Evolutionary conservation across 139 green algal species (phyloP), one percentile per base, ranked within the genome.

Genomic region (Coelastrella sp.): DNA sequence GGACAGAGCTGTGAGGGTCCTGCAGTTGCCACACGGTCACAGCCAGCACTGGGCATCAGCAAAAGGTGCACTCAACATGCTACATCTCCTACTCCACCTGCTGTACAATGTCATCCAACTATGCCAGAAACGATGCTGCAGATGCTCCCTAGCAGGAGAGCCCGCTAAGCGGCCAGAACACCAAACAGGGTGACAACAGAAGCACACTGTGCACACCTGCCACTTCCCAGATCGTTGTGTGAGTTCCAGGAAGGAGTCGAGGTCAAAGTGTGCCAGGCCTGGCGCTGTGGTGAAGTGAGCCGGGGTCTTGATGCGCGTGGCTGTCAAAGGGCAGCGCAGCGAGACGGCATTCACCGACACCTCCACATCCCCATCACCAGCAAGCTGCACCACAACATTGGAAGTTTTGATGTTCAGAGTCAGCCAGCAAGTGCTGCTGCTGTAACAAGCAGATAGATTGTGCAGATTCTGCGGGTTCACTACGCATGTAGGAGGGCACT

Each of bases 221-320:
- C 97, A 99, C 94, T 98, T 99, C 92, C 95, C 94, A 68, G 93
- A 97, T 82, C 93, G 91, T 87, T 95, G 57, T 22, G 92, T 95
- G 85, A 96, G 91, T 12, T 90, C 89, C 84, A 99, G 90, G 90
- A 98, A 98, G 49, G 93, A 90, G 75, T 96, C 94, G 72, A 98
- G 92, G 91, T 99, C 96, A 91, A 99, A 99, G 66, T 90, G 91
- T 6, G 85, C 89, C 66, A 98, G 91, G 22, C 94, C 95, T 7
- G 19, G 56, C 1, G 90, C 78, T 75, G 63, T 73, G 6, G 6
- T 22, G 61, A 93, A 96, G 68, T 93, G 88, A 4, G 85, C 95
- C 7, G 96, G 94, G 10, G 88, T 95, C 24, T 70, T 73, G 57
- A 97, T 94, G 85, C 94, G 93, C 0, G 70, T 60, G 72, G 91